A percentile compares a stretch with the other conserved stretches of the same genome.
phyloP scores from a whole-genome alignment of 371 early-diverging fungal species.

The Batkoa obscura region DNA sequence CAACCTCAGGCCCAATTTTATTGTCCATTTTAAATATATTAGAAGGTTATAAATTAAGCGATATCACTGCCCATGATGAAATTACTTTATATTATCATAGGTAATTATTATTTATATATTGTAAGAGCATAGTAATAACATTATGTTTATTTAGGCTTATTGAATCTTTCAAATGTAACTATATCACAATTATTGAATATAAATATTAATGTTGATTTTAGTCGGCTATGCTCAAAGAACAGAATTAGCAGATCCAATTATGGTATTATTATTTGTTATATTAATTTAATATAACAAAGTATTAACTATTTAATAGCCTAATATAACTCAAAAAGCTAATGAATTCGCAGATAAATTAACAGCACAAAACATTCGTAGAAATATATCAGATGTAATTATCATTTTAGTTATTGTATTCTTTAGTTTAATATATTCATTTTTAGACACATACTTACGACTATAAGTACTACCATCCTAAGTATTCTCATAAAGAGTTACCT shows the following conservation, averaged over 20 bases:
- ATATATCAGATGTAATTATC: constrained; percentile 31
- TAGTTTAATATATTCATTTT: no score
- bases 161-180: constrained; percentile 59
- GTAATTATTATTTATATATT: no score
- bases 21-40: constrained; percentile 73
- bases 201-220: no score
- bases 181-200: no score
- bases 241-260: constrained; percentile 53
- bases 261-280: no score
- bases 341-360: constrained; percentile 45
- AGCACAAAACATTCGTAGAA: constrained; percentile 38
- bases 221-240: constrained; percentile 71
- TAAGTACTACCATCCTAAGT: constrained; percentile 56
- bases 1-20: constrained; percentile 69
- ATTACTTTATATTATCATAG: no score
- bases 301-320: neutral
- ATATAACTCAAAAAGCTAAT: constrained; percentile 19
- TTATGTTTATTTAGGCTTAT: constrained; percentile 43
- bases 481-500: constrained; percentile 59
- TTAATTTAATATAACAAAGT: no score
- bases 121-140: no score
- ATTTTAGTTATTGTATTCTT: no score
- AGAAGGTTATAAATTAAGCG: constrained; percentile 53
- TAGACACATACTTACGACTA: constrained; percentile 20
- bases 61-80: no score